Base-by-base conservation (phyloP, 495 filamentous ascomycete species). In the Pyrenula massariospora region DNA sequence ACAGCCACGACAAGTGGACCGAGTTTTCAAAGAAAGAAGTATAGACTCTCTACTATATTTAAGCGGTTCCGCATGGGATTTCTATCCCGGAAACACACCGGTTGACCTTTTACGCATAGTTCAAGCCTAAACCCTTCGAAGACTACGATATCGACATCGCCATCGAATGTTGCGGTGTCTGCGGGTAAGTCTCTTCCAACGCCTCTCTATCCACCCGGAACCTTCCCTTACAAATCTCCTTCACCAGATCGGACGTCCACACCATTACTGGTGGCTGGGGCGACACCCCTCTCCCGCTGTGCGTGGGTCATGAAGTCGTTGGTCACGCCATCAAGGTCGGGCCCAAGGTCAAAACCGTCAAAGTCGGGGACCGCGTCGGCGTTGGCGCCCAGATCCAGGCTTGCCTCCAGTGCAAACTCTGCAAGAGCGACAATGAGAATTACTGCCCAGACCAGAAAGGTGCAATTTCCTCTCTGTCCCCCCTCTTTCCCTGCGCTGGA, bases 261-360 rank as follows among this genome's bases (percentile, higher is more conserved):
- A 88, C 83, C 49, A 82, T 87, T 55, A 87, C 55, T 69, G 70
- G 86, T 55, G 87, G 86, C 42, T 91, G 87, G 88, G 87, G 88
- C 23, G 77, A 81, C 0, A 77, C 79, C 56, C 80, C 78, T 22
- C 79, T 86, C 50, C 84, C 87, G 25, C 71, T 86, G 50, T 88
- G 83, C 59, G 84, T 88, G 20, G 86, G 87, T 58, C 86, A 90
- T 61, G 88, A 91, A 63, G 74, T 90, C 58, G 73, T 92, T 57
- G 87, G 88, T 50, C 77, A 78, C 48, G 87, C 83, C 24, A 72
- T 91, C 60, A 80, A 80, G 48, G 85, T 90, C 59, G 88, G 88
- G 11, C 65, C 77, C 23, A 81, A 84, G 54, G 83, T 87, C 50
- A 84, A 73, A 25, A 70, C 72, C 25, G 71, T 88, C 66, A 86